Conservation (phyloP, 305 asterid species). For the Solanum hybrid region DNA sequence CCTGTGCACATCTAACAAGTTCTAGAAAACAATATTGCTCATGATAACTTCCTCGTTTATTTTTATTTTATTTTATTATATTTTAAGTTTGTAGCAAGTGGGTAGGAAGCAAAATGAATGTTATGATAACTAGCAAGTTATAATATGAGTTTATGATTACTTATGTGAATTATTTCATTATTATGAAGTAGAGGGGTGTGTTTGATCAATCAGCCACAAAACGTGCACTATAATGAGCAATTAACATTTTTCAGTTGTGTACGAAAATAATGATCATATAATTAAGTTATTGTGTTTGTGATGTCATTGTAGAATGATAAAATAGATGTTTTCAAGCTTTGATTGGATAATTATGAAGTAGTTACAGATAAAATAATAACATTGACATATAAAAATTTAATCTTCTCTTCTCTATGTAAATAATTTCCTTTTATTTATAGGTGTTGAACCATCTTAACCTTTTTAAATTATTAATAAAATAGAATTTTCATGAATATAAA, state of each 20-base stretch:
- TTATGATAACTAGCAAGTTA: background rate
- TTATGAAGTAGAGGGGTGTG: background rate
- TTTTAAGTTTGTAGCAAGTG: background rate
- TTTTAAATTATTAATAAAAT: too few relatives aligned
- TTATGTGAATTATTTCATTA: background rate
- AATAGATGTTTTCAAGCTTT: background rate
- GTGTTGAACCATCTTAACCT: background rate
- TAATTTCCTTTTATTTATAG: background rate
- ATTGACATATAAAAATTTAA: background rate
- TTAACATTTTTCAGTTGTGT: background rate
- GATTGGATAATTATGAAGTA: background rate
- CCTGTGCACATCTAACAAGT: background rate
- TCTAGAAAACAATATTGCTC: background rate
- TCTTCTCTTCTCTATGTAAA: background rate
- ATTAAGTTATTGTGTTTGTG: background rate
- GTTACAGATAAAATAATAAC: background rate
- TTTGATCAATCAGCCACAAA: constrained; percentile 9
- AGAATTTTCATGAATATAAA: background rate
- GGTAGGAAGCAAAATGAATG: constrained; percentile 8
- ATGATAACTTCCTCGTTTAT: background rate
- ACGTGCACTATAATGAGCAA: background rate
- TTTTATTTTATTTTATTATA: background rate
- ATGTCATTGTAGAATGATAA: background rate
- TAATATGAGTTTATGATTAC: constrained; percentile 8
- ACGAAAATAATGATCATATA: background rate